Percentiles rank a stretch among this genome's conserved stretches.
Conservation (phyloP, 2,329 filamentous ascomycete genomes). For the Tolypocladium tundrense region DNA sequence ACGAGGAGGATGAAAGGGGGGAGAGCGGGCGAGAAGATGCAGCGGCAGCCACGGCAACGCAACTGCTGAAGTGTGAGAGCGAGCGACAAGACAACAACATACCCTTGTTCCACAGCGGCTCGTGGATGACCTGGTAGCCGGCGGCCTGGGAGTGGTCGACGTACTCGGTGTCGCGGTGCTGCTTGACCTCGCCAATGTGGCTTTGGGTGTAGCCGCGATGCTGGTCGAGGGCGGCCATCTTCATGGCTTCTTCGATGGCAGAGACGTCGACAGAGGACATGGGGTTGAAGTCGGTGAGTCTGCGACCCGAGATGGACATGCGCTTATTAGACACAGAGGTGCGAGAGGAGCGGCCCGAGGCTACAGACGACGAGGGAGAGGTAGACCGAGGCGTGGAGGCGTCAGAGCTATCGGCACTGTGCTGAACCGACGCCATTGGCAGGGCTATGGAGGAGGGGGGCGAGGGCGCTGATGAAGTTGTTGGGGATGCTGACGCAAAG, state of each 20-base stretch:
- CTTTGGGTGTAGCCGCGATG: conserved; percentile 50
- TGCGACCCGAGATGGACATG: conserved; percentile 38
- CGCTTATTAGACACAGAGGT: conserved; percentile 42
- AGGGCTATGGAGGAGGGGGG: conserved; percentile 7
- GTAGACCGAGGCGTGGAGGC: conserved; percentile 44
- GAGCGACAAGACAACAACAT: conserved; percentile 12
- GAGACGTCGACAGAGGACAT: conserved; percentile 46
- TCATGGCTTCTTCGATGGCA: conserved; percentile 50
- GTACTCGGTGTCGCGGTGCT: conserved; percentile 43
- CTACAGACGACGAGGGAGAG: conserved; percentile 38
- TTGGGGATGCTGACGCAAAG: conserved; percentile 2
- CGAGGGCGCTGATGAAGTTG: conserved; percentile 5
- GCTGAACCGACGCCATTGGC: conserved; percentile 24
- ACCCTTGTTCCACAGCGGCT: conserved; percentile 60
- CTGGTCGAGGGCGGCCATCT: conserved; percentile 48
- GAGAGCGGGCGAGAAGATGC: neutral
- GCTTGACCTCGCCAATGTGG: conserved; percentile 45
- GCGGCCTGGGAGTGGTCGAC: conserved; percentile 38
- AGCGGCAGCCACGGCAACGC: neutral
- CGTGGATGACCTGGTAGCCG: conserved; percentile 51
- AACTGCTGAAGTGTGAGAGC: neutral
- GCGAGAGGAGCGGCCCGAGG: conserved; percentile 36
- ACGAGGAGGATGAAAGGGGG: neutral
- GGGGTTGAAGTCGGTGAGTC: conserved; percentile 42
- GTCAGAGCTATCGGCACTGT: conserved; percentile 38